Evolutionary conservation across 441 rosid genomes (phyloP).

Genomic region (Erysimum pusillum): DNA sequence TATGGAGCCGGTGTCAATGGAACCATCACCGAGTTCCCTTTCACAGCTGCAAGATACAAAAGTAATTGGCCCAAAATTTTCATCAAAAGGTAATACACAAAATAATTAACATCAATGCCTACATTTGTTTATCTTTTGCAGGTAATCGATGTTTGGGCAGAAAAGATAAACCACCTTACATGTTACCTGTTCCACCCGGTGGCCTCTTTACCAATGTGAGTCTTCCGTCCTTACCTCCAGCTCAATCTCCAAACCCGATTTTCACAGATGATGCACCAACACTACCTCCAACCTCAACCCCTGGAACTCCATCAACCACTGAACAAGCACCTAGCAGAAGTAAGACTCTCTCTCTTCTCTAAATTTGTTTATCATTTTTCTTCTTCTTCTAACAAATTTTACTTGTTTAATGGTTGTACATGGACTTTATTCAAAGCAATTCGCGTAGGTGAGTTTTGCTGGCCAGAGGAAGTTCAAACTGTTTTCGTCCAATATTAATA

Average conservation of each 20-base stretch:
- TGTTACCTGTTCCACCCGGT: slow-evolving; percentile 66
- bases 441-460: no score
- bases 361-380: no score
- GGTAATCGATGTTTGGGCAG: slow-evolving; percentile 63
- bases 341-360: no score
- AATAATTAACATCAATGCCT: not conserved
- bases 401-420: no score
- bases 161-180: slow-evolving; percentile 50
- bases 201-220: slow-evolving; percentile 48
- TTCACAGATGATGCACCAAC: slow-evolving; percentile 63
- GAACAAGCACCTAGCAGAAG: slow-evolving; percentile 46
- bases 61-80: slow-evolving; percentile 56
- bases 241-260: slow-evolving; percentile 68
- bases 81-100: not conserved
- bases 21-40: slow-evolving; percentile 76
- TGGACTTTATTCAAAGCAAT: no score
- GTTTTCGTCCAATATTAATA: no score
- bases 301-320: slow-evolving; percentile 28
- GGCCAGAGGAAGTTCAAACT: no score
- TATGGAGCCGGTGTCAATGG: slow-evolving; percentile 53
- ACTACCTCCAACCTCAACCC: slow-evolving; percentile 53
- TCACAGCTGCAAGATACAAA: slow-evolving; percentile 69
- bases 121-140: slow-evolving; percentile 45
- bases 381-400: no score
- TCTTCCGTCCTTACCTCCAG: slow-evolving; percentile 55